Conservation (phyloP, 2,329 filamentous ascomycete genomes). For the Alternaria incomplexa region DNA sequence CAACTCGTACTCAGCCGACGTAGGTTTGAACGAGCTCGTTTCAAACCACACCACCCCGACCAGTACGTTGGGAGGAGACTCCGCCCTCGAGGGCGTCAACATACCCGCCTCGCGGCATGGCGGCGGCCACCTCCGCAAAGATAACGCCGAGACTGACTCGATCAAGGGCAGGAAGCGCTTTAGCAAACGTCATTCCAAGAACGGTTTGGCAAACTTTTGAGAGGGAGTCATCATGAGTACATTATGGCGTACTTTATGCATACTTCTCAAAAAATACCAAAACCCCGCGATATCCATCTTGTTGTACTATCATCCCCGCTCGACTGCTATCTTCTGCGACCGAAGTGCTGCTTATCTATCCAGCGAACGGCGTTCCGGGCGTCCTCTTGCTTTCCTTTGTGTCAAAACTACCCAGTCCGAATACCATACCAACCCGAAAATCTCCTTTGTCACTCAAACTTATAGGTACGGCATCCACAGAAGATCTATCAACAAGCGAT, state of each 20-base stretch:
- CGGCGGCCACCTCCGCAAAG: constrained; percentile 53
- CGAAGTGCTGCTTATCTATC: constrained; percentile 3
- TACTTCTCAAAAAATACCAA: constrained; percentile 8
- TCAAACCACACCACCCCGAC: constrained; percentile 74
- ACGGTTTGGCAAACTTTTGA: constrained; percentile 87
- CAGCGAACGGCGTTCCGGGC: constrained; percentile 10
- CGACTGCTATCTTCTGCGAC: background rate
- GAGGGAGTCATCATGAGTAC: too few relatives aligned
- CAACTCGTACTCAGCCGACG: constrained; percentile 67
- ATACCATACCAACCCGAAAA: background rate
- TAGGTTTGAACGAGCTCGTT: constrained; percentile 53
- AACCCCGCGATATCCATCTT: background rate
- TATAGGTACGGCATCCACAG: background rate
- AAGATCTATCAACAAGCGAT: background rate
- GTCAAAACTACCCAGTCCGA: background rate
- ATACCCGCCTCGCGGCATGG: constrained; percentile 60
- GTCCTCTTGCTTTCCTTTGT: constrained; percentile 4
- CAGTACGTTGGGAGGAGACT: constrained; percentile 70
- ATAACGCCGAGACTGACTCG: constrained; percentile 59
- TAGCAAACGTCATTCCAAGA: constrained; percentile 92
- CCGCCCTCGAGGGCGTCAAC: constrained; percentile 51
- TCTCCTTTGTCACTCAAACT: background rate
- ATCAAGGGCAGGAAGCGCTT: constrained; percentile 70
- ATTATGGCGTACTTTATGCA: too few relatives aligned
- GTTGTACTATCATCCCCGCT: background rate